Conservation (phyloP, 2,329 filamentous ascomycete species). For the Diaporthe velutina region DNA sequence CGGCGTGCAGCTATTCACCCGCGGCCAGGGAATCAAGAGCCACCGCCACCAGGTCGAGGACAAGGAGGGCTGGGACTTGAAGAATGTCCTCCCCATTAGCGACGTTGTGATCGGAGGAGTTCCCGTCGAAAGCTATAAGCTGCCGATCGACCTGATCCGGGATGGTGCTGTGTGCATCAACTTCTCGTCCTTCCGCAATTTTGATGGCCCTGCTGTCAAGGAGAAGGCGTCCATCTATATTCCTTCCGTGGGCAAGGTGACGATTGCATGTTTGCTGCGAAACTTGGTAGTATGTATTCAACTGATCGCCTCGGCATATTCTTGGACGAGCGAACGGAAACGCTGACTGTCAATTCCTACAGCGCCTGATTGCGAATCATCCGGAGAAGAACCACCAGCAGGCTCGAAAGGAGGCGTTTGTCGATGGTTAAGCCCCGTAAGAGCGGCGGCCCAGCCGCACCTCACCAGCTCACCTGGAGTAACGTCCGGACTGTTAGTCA, state of each 20-base stretch:
- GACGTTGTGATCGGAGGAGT: conserved; percentile 97
- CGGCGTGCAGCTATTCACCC: conserved; percentile 91
- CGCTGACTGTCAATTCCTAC: neutral
- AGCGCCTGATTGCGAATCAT: conserved; percentile 67
- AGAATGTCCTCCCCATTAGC: conserved; percentile 86
- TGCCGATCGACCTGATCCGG: conserved; percentile 84
- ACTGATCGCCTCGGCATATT: conserved; percentile 44
- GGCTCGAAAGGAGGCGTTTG: conserved; percentile 58
- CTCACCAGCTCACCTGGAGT: neutral
- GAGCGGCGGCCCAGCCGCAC: neutral
- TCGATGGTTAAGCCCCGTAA: conserved; percentile 49
- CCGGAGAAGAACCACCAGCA: conserved; percentile 52
- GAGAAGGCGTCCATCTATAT: conserved; percentile 98
- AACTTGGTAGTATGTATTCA: conserved; percentile 82
- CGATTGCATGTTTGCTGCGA: conserved; percentile 89
- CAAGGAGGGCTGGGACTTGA: conserved; percentile 82
- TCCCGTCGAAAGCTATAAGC: conserved; percentile 88
- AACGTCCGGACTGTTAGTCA: neutral
- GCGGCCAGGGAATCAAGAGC: conserved; percentile 88
- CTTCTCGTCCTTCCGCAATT: conserved; percentile 96
- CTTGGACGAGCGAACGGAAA: neutral
- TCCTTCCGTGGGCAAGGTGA: conserved; percentile 97
- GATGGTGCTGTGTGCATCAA: conserved; percentile 99
- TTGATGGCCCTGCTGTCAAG: conserved; percentile 86
- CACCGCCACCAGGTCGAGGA: conserved; percentile 88